These are phyloP conservation scores for Cordyceps sp. DNA, from an alignment of 2,329 filamentous ascomycete species.

Conservation along the genomic window DNA sequence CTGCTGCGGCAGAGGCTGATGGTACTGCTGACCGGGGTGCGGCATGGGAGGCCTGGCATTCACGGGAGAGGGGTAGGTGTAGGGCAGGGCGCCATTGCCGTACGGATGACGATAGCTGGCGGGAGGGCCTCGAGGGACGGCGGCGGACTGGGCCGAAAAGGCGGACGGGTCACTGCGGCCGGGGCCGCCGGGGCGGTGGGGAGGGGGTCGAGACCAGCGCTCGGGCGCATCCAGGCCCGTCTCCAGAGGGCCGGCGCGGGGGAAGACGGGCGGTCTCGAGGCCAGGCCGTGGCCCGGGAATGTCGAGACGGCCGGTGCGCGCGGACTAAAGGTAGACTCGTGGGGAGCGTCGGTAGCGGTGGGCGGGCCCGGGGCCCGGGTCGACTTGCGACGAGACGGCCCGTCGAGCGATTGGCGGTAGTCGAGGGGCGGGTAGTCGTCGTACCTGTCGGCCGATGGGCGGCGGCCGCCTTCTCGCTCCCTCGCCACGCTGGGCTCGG, in stretches of 20 bases:
- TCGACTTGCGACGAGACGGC: conserved; percentile 26
- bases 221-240: conserved; percentile 16
- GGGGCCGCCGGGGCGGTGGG: too few relatives aligned
- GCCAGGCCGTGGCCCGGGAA: conserved; percentile 35
- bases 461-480: conserved; percentile 14
- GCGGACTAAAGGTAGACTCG: conserved; percentile 41
- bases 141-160: conserved; percentile 32
- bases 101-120: conserved; percentile 36
- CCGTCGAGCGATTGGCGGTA: conserved; percentile 16
- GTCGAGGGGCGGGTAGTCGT: conserved; percentile 13
- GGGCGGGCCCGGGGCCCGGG: conserved; percentile 39
- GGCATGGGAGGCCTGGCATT: conserved; percentile 3
- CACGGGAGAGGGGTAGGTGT: conserved; percentile 7
- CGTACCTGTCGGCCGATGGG: conserved; percentile 2
- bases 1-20: too few relatives aligned
- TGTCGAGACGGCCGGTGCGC: conserved; percentile 35
- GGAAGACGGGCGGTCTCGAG: conserved; percentile 41
- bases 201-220: conserved; percentile 2
- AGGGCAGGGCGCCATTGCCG: conserved; percentile 10
- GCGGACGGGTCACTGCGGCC: too few relatives aligned
- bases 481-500: conserved; percentile 25
- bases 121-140: conserved; percentile 45
- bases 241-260: conserved; percentile 25
- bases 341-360: conserved; percentile 20
- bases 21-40: conserved; percentile 1